phyloP scores from a whole-genome alignment of 192 early-diverging fungal species.

The Entomortierella parvispora region DNA sequence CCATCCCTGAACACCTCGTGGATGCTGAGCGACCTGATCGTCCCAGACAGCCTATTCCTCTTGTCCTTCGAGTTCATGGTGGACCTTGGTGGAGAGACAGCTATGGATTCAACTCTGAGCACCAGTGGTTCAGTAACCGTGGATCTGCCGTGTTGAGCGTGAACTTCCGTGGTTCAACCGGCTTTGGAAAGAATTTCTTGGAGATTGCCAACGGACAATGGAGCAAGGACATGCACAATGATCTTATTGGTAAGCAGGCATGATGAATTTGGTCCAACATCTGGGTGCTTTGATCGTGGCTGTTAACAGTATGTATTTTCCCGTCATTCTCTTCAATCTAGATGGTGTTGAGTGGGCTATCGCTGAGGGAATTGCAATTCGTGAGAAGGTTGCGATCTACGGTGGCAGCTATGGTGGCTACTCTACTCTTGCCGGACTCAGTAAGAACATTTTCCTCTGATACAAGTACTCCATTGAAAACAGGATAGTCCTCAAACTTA shows the following conservation, averaged over 20 bases:
- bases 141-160: slow-evolving; percentile 53
- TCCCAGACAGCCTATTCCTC: slow-evolving; percentile 27
- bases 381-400: slow-evolving; percentile 53
- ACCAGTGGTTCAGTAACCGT: slow-evolving; percentile 52
- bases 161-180: slow-evolving; percentile 47
- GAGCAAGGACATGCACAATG: slow-evolving; percentile 52
- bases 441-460: not conserved
- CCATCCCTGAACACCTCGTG: slow-evolving; percentile 20
- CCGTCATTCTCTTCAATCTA: not conserved
- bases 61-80: slow-evolving; percentile 48
- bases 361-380: slow-evolving; percentile 20
- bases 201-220: slow-evolving; percentile 35
- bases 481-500: too few species aligned
- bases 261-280: not conserved
- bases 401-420: slow-evolving; percentile 57
- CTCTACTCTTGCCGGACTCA: slow-evolving; percentile 50
- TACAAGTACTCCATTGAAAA: too few species aligned
- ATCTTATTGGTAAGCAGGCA: slow-evolving; percentile 30
- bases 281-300: not conserved
- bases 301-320: not conserved
- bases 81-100: slow-evolving; percentile 51
- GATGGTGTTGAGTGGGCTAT: slow-evolving; percentile 54
- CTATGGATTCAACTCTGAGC: slow-evolving; percentile 29
- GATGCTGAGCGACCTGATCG: slow-evolving; percentile 20
- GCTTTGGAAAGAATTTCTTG: slow-evolving; percentile 47